These are phyloP conservation scores for Mycena indigotica DNA, from an alignment of 768 basidiomycete genomes.

Conservation along the genomic window DNA sequence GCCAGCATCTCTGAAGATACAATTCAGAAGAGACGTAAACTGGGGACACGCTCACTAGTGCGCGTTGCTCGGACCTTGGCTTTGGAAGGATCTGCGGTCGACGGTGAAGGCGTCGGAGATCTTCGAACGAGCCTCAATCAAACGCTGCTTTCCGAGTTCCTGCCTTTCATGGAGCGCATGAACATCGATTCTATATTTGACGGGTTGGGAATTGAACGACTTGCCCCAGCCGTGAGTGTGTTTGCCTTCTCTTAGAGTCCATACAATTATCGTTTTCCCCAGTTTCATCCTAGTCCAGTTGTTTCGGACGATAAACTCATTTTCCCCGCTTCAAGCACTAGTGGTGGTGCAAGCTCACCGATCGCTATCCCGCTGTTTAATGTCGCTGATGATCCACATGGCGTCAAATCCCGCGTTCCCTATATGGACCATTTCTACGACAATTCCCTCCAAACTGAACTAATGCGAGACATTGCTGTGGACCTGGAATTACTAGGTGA, in stretches of 20 bases:
- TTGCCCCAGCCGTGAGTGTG: conserved; percentile 46
- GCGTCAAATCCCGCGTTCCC: conserved; percentile 59
- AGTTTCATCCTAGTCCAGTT: conserved; percentile 55
- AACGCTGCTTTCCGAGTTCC: conserved; percentile 58
- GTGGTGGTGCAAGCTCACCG: conserved; percentile 31
- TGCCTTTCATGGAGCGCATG: conserved; percentile 60
- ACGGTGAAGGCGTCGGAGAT: conserved; percentile 30
- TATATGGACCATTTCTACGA: conserved; percentile 74
- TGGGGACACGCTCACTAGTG: conserved; percentile 62
- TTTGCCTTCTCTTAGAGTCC: neutral
- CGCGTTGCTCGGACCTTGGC: conserved; percentile 56
- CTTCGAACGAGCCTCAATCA: conserved; percentile 50
- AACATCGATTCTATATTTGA: conserved; percentile 53
- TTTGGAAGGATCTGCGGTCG: conserved; percentile 40
- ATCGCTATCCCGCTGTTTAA: conserved; percentile 55
- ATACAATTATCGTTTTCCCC: conserved; percentile 1
- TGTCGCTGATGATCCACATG: conserved; percentile 50
- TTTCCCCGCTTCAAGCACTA: conserved; percentile 48
- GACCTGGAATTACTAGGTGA: conserved; percentile 64
- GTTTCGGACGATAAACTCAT: conserved; percentile 40
- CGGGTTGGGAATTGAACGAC: conserved; percentile 49
- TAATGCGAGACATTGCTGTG: conserved; percentile 66
- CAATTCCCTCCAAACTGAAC: conserved; percentile 65
- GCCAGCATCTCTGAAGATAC: conserved; percentile 55
- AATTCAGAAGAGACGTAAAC: conserved; percentile 61